phyloP scores from a whole-genome alignment of 2,329 filamentous ascomycete species.

The Drechslerella coelobrocha region DNA sequence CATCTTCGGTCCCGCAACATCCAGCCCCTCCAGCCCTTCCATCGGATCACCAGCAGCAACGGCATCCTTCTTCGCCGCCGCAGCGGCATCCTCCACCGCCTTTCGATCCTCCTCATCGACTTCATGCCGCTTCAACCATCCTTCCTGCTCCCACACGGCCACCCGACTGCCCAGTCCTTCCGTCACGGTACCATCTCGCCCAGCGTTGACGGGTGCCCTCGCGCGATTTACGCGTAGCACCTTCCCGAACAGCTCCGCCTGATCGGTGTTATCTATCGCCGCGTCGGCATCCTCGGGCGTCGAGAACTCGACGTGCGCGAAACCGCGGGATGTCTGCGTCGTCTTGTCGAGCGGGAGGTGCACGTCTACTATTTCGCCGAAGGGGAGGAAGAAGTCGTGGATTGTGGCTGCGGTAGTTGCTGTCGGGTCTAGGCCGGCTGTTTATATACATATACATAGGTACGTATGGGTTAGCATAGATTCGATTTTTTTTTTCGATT shows the following conservation, averaged over 20 bases:
- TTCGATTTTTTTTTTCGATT: background rate
- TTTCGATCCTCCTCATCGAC: conserved; percentile 78
- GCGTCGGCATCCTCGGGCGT: conserved; percentile 84
- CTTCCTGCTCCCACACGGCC: conserved; percentile 93
- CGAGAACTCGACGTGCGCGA: conserved; percentile 96
- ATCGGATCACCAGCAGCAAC: conserved; percentile 76
- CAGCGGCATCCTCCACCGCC: conserved; percentile 67
- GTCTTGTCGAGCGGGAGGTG: conserved; percentile 84
- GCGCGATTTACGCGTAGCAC: conserved; percentile 91
- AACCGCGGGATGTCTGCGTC: conserved; percentile 77
- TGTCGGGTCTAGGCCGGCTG: conserved; percentile 75
- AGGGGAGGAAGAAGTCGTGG: conserved; percentile 91
- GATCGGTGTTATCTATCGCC: conserved; percentile 99
- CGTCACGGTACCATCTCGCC: conserved; percentile 75
- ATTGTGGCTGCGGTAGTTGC: conserved; percentile 77
- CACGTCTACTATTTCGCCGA: conserved; percentile 93
- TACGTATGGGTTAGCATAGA: background rate
- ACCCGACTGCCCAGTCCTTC: conserved; percentile 91
- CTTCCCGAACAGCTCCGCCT: conserved; percentile 89
- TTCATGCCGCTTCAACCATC: conserved; percentile 87
- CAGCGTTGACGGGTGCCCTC: conserved; percentile 65
- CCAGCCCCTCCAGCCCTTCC: conserved; percentile 91
- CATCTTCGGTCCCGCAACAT: conserved; percentile 89
- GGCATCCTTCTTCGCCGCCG: conserved; percentile 60
- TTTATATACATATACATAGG: background rate